These are phyloP conservation scores for Hericium coralloides DNA, from an alignment of 768 basidiomycete genomes.

Conservation along the genomic window DNA sequence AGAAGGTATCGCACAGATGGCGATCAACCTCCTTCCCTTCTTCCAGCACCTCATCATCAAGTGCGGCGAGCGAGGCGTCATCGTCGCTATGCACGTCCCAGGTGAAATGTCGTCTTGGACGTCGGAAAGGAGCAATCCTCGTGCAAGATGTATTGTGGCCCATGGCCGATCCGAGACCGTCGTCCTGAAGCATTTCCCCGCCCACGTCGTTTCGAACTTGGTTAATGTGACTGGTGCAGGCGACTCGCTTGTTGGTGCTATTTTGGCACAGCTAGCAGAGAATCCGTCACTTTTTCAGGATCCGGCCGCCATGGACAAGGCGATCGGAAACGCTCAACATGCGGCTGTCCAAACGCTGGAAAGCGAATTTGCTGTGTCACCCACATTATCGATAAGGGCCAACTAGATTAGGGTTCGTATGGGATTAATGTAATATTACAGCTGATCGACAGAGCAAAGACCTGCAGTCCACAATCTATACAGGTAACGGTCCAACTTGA, in stretches of 20 bases:
- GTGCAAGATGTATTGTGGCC: conserved; percentile 41
- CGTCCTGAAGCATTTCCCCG: conserved; percentile 67
- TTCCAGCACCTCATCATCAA: conserved; percentile 82
- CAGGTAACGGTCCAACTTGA: conserved; percentile 44
- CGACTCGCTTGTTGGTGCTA: conserved; percentile 79
- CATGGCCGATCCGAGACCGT: conserved; percentile 39
- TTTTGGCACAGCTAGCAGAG: conserved; percentile 55
- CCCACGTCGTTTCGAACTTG: conserved; percentile 29
- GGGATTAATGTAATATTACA: neutral
- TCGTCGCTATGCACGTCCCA: conserved; percentile 51
- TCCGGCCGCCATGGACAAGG: conserved; percentile 32
- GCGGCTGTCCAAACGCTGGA: conserved; percentile 56
- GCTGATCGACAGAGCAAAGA: neutral
- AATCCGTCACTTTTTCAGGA: conserved; percentile 36
- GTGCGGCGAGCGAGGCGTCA: conserved; percentile 61
- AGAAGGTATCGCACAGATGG: conserved; percentile 71
- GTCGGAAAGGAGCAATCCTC: conserved; percentile 35
- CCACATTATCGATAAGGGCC: conserved; percentile 34
- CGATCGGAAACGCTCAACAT: conserved; percentile 50
- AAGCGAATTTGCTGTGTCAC: conserved; percentile 57
- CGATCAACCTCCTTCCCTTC: conserved; percentile 74
- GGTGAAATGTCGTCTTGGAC: conserved; percentile 43
- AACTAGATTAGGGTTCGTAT: neutral
- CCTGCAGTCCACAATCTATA: neutral
- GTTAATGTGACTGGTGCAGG: conserved; percentile 89